Base-by-base conservation (phyloP, 257 asterid species). In the Jacaranda mimosifolia region DNA sequence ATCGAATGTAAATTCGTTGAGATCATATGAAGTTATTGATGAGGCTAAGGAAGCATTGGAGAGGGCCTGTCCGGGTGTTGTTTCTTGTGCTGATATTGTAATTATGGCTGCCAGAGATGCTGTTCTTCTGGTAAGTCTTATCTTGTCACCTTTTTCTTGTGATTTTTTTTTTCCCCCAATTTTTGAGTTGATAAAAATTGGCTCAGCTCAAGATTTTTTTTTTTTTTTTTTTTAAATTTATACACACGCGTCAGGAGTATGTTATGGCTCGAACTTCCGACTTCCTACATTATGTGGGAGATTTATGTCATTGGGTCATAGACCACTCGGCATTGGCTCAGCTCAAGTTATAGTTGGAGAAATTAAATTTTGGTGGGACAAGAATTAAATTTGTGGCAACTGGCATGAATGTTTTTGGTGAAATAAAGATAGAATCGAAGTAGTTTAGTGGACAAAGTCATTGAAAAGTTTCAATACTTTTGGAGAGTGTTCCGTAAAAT, bases 91-190 rank as follows among this genome's bases (percentile, higher is more conserved):
- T 68, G 99, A 95, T 84, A 83, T 95, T 71, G 15, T 95, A 1
- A 82, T 93, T 87, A 90, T 95, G 96, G 97, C 98, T 60, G 88
- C 99, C 4, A 87, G 99, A 83, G 98, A 96, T 86, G 99, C 98
- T 51, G 97, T 93, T 87, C 62, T 82, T 72, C 87, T 96, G 89
- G 99, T 95, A 84, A 63, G 11, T 17, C 10, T 70, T 3, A 56
- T 19, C 52, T 63, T 77, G 0, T 15, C 21, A 42, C 3, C 39
- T 45, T 17, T n/a, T 9, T 0, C 19, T 35, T 40, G 38, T 45
- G 11, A 40, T 57, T 18, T 15, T 39, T 55, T 40, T 36, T 6
- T 32, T 26, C 56, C 49, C n/a, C n/a, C n/a, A n/a, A n/a, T 12
- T 13, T 49, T 67, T 55, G 36, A 18, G 0, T 42, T 46, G 7